Conservation (phyloP, 2,329 filamentous ascomycete species). For the Paramyrothecium roridum region DNA sequence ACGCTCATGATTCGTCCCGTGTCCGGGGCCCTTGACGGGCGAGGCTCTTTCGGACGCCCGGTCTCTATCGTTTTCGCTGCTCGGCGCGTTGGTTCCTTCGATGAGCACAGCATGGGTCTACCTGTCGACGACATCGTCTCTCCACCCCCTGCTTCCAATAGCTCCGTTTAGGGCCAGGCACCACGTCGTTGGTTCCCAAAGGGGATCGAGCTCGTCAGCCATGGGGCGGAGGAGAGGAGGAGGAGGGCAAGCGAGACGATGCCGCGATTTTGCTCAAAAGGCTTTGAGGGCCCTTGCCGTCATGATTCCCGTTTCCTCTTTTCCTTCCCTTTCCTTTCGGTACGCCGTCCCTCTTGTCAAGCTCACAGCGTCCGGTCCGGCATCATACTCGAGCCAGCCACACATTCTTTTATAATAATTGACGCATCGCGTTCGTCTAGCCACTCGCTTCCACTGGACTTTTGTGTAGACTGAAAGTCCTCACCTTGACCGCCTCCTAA, state of each 20-base stretch:
- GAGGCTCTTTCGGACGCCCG: not conserved
- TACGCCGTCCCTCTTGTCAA: not conserved
- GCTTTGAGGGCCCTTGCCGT: not conserved
- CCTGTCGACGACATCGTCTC: not conserved
- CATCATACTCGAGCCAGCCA: not conserved
- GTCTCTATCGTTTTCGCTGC: no score
- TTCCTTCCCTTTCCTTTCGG: not conserved
- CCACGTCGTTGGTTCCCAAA: no score
- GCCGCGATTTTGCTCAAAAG: not conserved
- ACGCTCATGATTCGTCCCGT: not conserved
- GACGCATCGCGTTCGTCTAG: not conserved
- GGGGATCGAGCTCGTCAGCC: no score
- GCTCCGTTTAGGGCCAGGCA: not conserved
- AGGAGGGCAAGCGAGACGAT: not conserved
- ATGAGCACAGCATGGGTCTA: not conserved
- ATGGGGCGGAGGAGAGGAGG: no score
- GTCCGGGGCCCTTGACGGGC: not conserved
- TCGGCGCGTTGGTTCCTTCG: no score
- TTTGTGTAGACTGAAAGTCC: no score
- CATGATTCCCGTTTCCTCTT: not conserved
- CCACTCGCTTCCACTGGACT: not conserved
- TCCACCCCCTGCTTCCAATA: not conserved
- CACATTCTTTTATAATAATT: not conserved
- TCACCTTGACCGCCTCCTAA: not conserved
- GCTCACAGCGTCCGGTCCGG: not conserved